Evolutionary conservation across 1,139 yeast genomes (phyloP), one percentile per base, ranked within the genome.

Genomic region (Yamadazyma siamensis): DNA sequence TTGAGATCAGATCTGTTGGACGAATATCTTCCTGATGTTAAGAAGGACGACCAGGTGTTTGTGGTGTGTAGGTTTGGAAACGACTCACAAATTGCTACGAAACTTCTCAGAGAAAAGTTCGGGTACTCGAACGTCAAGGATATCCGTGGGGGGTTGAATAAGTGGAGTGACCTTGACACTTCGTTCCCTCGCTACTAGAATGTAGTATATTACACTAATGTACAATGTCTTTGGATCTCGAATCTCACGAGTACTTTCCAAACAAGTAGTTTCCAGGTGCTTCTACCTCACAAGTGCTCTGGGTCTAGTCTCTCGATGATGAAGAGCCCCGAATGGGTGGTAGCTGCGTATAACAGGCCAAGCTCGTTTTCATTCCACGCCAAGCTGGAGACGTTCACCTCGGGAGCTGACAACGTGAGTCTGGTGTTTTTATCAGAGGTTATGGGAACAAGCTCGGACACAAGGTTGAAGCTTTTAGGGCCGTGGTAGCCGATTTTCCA

Each of bases 11-110:
- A 56, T 5, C 38, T 40, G 30, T 40, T 64, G 11, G 59, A 54
- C 19, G 36, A 43, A 6, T 29, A 29, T 15, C 15, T 40, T 7
- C 69, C 68, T 0, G 18, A 25, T 1, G 43, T 49, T 21, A 39
- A 46, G 21, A 55, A 55, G 33, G 40, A 45, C 6, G 49, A 49
- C 33, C 34, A 37, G 0, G 44, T 68, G 1, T 68, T 52, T 38
- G 79, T 84, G 0, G 65, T 89, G 11, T 91, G 99, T 54, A 71
- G 97, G 23, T 80, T 68, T 50, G 99, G 99, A 5, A 88, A 87
- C 52, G 97, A 91, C 52, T 89, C 97, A 0, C 91, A 86, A 47
- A 56, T 77, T 13, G 95, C 95, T 0, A 78, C 85, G 0, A 58
- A 65, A 37, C 59, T 68, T 28, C 54, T 91, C 28, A 61, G 67